A percentile compares a stretch with the other conserved stretches of the same genome.
Evolutionary conservation across 1,139 yeast species (phyloP).

Genomic region (Yamadazyma spencermartinsiae): DNA sequence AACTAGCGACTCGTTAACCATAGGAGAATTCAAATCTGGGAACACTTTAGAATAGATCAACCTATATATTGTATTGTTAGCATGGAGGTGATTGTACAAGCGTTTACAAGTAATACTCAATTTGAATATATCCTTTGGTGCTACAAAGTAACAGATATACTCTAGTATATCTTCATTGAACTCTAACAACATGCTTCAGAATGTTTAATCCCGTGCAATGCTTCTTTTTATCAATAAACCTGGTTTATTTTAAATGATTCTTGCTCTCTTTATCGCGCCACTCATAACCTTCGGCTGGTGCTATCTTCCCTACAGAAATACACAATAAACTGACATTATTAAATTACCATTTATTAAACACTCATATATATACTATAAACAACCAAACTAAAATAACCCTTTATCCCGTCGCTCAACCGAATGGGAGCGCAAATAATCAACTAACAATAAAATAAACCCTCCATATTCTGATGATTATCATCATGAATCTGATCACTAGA

Average conservation of each 20-base stretch:
- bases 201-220: not conserved
- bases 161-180: conserved; percentile 46
- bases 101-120: conserved; percentile 47
- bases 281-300: not conserved
- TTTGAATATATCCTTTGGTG: conserved; percentile 46
- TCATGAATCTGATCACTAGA: not conserved
- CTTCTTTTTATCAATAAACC: not conserved
- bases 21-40: conserved; percentile 1
- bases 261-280: conserved; percentile 1
- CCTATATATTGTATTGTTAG: conserved; percentile 22
- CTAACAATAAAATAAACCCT: conserved; percentile 13
- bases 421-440: conserved; percentile 20
- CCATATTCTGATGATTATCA: conserved; percentile 7
- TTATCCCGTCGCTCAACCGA: conserved; percentile 19
- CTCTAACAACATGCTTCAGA: conserved; percentile 17
- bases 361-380: conserved; percentile 2
- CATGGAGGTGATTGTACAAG: conserved; percentile 27
- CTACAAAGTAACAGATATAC: conserved; percentile 34
- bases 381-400: conserved; percentile 1
- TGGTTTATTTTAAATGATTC: not conserved
- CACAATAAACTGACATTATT: not conserved
- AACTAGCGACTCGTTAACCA: conserved; percentile 15
- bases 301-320: not conserved
- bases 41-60: conserved; percentile 1
- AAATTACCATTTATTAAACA: conserved; percentile 3